Conservation (phyloP, 75 land plant species). For the Chamaecyparis obtusa region DNA sequence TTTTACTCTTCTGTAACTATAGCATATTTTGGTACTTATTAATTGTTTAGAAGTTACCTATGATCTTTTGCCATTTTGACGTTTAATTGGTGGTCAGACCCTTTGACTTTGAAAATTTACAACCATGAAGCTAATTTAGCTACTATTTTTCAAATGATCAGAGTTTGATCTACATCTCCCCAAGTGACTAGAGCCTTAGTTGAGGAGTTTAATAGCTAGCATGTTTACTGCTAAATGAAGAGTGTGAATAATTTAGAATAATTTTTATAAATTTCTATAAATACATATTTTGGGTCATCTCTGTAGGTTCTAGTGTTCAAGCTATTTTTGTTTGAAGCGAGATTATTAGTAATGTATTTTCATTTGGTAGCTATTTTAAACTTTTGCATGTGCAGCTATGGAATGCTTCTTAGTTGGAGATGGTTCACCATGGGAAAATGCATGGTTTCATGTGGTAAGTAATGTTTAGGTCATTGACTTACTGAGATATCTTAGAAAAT, state of each 20-base stretch:
- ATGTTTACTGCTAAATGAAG: background rate
- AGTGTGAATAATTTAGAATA: background rate
- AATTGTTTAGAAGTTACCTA: background rate
- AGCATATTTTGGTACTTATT: background rate
- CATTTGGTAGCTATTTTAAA: background rate
- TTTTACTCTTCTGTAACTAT: background rate
- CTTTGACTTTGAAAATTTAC: background rate
- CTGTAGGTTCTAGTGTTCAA: background rate
- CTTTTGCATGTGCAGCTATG: slow-evolving; percentile 59
- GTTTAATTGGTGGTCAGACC: background rate
- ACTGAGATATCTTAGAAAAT: too few species aligned
- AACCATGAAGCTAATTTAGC: background rate
- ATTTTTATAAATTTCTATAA: background rate
- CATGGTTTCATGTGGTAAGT: slow-evolving; percentile 97
- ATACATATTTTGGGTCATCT: background rate
- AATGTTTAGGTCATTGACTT: background rate
- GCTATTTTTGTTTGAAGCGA: background rate
- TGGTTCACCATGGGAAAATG: slow-evolving; percentile 96
- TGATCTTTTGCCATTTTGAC: background rate
- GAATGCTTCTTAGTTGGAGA: slow-evolving; percentile 97
- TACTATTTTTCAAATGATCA: background rate
- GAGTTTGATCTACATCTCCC: background rate
- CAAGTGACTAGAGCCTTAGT: background rate
- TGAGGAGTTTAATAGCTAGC: background rate
- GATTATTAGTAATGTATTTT: slow-evolving; percentile 1